phyloP scores from a whole-genome alignment of 768 basidiomycete genomes.

The Pleurotus ostreatus region DNA sequence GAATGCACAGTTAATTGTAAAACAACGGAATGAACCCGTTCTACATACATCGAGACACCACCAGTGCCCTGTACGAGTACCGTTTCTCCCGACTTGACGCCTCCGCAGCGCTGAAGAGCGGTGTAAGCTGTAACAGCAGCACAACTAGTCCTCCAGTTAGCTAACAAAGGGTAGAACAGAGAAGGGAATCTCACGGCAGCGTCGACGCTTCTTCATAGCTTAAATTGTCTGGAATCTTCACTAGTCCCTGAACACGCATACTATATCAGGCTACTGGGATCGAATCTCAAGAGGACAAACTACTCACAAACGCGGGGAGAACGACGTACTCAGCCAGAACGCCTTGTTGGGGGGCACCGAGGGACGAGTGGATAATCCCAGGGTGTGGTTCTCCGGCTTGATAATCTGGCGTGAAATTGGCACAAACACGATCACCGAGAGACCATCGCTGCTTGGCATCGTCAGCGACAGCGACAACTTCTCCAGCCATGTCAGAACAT shows the following conservation, averaged over 20 bases:
- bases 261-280: neutral
- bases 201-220: slow-evolving; percentile 44
- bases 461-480: slow-evolving; percentile 29
- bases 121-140: slow-evolving; percentile 50
- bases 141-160: slow-evolving; percentile 18
- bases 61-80: slow-evolving; percentile 44
- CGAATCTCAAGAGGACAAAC: neutral
- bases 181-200: slow-evolving; percentile 25
- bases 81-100: slow-evolving; percentile 43
- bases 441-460: slow-evolving; percentile 25
- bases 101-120: slow-evolving; percentile 31
- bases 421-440: slow-evolving; percentile 35
- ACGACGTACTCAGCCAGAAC: slow-evolving; percentile 34
- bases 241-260: slow-evolving; percentile 19
- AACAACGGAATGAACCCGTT: neutral
- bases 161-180: too few species aligned
- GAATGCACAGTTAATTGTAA: slow-evolving; percentile 14
- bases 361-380: slow-evolving; percentile 20
- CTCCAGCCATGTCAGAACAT: slow-evolving; percentile 35
- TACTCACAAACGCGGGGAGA: slow-evolving; percentile 30
- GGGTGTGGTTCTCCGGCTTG: slow-evolving; percentile 27
- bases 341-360: slow-evolving; percentile 35
- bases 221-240: slow-evolving; percentile 38
- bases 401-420: slow-evolving; percentile 33
- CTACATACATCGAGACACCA: slow-evolving; percentile 34